phyloP scores from a whole-genome alignment of 345 rosid species.

The Zanthoxylum bungeanum region DNA sequence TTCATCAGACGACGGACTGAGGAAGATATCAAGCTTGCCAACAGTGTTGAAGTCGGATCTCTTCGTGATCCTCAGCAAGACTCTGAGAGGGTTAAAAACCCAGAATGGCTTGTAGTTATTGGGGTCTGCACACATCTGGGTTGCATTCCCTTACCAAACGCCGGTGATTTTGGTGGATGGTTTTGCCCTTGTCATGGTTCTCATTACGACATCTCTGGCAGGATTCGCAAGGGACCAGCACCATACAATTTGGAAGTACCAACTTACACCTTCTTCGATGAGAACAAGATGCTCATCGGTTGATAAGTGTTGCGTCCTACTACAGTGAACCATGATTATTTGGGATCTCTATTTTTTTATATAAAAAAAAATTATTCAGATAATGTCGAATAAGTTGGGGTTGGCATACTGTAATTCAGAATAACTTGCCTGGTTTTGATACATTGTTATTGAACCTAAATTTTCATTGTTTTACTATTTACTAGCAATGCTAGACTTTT shows the following conservation, averaged over 20 bases:
- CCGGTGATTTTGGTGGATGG: conserved; percentile 98
- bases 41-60: conserved; percentile 71
- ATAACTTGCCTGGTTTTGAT: conserved; percentile 19
- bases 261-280: conserved; percentile 80
- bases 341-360: conserved; percentile 12
- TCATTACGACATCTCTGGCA: conserved; percentile 89
- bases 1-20: conserved; percentile 91
- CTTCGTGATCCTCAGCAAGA: conserved; percentile 92
- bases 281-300: conserved; percentile 77
- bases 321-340: background rate
- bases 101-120: conserved; percentile 84
- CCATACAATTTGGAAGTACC: conserved; percentile 94
- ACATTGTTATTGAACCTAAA: conserved; percentile 7
- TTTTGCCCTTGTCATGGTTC: conserved; percentile 98
- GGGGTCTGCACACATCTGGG: conserved; percentile 99
- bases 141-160: conserved; percentile 95
- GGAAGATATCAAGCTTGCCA: conserved; percentile 81
- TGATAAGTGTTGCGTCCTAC: conserved; percentile 32
- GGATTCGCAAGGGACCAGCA: conserved; percentile 95
- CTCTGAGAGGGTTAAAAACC: conserved; percentile 70
- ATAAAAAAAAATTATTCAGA: no score
- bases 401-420: conserved; percentile 14
- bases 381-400: conserved; percentile 35
- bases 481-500: background rate
- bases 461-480: background rate